Evolutionary conservation across 805 yeast genomes (phyloP).

Genomic region (Yarrowia osloensis): DNA sequence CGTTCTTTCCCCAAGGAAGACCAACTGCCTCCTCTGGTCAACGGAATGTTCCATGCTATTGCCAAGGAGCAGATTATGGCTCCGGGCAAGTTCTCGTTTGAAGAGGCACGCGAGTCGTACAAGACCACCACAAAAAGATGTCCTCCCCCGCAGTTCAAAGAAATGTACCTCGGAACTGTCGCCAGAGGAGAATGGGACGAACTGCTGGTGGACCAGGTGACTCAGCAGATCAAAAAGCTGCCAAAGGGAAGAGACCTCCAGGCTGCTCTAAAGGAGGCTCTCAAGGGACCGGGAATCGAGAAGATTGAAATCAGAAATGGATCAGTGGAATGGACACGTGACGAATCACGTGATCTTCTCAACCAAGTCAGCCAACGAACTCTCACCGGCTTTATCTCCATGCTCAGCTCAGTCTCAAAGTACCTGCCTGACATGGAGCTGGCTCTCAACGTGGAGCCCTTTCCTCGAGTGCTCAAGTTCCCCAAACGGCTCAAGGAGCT

Average conservation of each 20-base stretch:
- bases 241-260: neutral
- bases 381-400: neutral
- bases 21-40: neutral
- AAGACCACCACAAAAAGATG: neutral
- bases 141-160: conserved; percentile 2
- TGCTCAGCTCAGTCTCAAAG: neutral
- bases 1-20: neutral
- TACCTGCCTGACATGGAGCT: conserved; percentile 9
- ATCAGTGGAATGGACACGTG: neutral
- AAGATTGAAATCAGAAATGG: neutral
- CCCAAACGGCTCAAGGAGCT: neutral
- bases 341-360: neutral
- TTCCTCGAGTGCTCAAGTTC: neutral
- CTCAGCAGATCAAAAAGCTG: neutral
- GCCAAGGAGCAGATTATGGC: neutral
- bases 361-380: neutral
- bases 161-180: neutral
- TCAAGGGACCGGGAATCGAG: conserved; percentile 8
- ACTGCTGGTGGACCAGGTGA: neutral
- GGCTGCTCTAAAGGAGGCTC: neutral
- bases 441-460: neutral
- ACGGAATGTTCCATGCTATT: neutral
- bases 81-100: neutral
- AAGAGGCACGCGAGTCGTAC: neutral
- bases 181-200: conserved; percentile 4